Evolutionary conservation across 2,329 filamentous ascomycete genomes (phyloP).

Genomic region (Paracoccidioides brasiliensis): DNA sequence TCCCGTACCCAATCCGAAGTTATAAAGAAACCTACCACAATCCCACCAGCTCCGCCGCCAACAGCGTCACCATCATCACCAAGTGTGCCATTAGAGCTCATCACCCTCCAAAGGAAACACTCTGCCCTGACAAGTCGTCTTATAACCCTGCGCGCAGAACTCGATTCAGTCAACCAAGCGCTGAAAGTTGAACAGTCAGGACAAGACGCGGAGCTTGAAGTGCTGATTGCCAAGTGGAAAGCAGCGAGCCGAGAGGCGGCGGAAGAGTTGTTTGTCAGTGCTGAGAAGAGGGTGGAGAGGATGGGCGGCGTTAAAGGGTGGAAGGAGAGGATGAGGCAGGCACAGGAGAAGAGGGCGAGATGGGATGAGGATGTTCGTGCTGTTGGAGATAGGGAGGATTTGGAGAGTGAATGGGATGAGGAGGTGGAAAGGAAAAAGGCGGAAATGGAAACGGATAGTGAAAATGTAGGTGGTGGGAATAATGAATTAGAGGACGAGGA

Average conservation of each 20-base stretch:
- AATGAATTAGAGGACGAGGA: slow-evolving; percentile 21
- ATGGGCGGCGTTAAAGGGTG: slow-evolving; percentile 51
- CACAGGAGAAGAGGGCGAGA: slow-evolving; percentile 29
- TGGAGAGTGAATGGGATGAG: slow-evolving; percentile 31
- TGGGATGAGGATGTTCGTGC: slow-evolving; percentile 24
- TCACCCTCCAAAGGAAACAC: slow-evolving; percentile 26
- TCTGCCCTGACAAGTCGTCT: slow-evolving; percentile 21
- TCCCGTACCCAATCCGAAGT: neutral
- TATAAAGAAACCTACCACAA: neutral
- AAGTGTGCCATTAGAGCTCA: slow-evolving; percentile 12
- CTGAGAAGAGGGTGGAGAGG: slow-evolving; percentile 46
- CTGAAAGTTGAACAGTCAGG: slow-evolving; percentile 34
- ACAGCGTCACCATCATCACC: slow-evolving; percentile 1
- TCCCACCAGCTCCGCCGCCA: slow-evolving; percentile 5
- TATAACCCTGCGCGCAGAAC: slow-evolving; percentile 24
- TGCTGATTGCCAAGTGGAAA: slow-evolving; percentile 49
- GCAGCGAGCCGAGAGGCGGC: slow-evolving; percentile 48
- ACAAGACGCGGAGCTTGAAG: slow-evolving; percentile 43
- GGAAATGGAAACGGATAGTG: slow-evolving; percentile 30
- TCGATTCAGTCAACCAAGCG: slow-evolving; percentile 42
- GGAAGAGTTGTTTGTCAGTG: slow-evolving; percentile 51
- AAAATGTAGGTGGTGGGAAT: slow-evolving; percentile 28
- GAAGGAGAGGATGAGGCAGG: slow-evolving; percentile 36
- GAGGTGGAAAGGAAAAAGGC: slow-evolving; percentile 23
- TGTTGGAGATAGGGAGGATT: slow-evolving; percentile 22